Base-by-base conservation (phyloP, 768 basidiomycete species). In the Trametes sanguinea region DNA sequence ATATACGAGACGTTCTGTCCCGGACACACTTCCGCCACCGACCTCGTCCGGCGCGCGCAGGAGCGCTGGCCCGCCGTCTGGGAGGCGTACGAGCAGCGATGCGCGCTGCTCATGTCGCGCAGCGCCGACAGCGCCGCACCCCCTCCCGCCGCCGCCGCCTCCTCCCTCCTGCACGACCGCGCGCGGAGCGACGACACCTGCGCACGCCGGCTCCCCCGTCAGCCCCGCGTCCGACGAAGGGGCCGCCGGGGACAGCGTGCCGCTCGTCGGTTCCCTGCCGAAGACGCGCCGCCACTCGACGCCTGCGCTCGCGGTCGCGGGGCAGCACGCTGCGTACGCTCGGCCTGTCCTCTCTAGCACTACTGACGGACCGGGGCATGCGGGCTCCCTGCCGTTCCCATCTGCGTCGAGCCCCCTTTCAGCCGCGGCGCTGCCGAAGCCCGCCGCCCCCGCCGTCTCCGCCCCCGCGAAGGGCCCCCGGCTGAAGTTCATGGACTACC, bases 1-100 rank as follows among this genome's bases (percentile, higher is more conserved):
- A 80, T 85, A 1, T 99, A 99, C 76, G 85, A 94, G 72, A 75
- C 81, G 11, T 98, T 94, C 69, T 98, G 96, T 71, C 85, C 92
- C 0, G 88, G 88, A 0, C 95, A 98, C 69, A 83, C 85, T 53
- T 89, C 91, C 66, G 95, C 94, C 0, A 78, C 90, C 58, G 85
- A 90, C 63, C 72, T 93, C 27, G 78, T 96, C 0, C 85, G 89
- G 61, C 83, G 81, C 53, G 80, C 87, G 17, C 83, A 85, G 42
- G 78, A 83, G 39, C 85, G 85, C 55, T 80, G 85, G 64, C 80
- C 86, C 1, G 61, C 78, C 0, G 93, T 95, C 70, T 95, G 95
- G 88, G 88, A 90, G 22, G 80, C 83, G 8, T 97, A 88, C 68
- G 95, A 98, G 69, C 84, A 86, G 48, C 85, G 83, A 13, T 97